Evolutionary conservation across 169 alveolate species (phyloP), one percentile per base, ranked within the genome.

Genomic region (Neospora caninum): DNA sequence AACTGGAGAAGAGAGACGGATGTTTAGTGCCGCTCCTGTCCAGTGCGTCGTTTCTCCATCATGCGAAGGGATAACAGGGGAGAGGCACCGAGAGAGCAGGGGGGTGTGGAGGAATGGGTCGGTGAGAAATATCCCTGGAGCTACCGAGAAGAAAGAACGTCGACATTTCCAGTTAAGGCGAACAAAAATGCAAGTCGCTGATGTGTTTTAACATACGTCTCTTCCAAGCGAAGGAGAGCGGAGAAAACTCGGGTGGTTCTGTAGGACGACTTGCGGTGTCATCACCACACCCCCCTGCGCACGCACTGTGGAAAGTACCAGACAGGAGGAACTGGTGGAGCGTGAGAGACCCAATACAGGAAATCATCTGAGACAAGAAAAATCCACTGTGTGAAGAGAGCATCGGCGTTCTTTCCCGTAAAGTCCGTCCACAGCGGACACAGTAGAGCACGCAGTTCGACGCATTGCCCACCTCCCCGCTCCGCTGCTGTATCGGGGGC

Each of bases 401-500:
- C 4, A 7, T 22, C 25, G n/a, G 73, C 73, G 34, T 10, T 1
- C 4, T 13, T 13, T 7, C 73, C 73, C 4, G 31, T 7, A 64
- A 22, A 64, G n/a, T 7, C 58, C 58, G 58, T 49, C 73, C 73
- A 64, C 4, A 6, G n/a, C 7, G 73, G 25, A 64, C 73, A 64
- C 7, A 64, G 31, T 22, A 64, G 73, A 13, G 16, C 73, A 27
- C 73, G 73, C 73, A 64, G 73, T 64, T 27, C n/a, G 73, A 27
- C 25, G 1, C n/a, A 9, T 64, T 16, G 73, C 34, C 73, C 73
- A 64, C 73, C 73, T 64, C 73, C 73, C 73, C 73, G 73, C 73
- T 64, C 73, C 73, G 73, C 73, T 64, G 73, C 73, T 29, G 73
- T 64, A 64, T 64, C 73, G 73, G 73, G 73, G 73, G 73, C 25